phyloP scores from a whole-genome alignment of 1,284 basidiomycete genomes.

The Leccinum subfulvum region DNA sequence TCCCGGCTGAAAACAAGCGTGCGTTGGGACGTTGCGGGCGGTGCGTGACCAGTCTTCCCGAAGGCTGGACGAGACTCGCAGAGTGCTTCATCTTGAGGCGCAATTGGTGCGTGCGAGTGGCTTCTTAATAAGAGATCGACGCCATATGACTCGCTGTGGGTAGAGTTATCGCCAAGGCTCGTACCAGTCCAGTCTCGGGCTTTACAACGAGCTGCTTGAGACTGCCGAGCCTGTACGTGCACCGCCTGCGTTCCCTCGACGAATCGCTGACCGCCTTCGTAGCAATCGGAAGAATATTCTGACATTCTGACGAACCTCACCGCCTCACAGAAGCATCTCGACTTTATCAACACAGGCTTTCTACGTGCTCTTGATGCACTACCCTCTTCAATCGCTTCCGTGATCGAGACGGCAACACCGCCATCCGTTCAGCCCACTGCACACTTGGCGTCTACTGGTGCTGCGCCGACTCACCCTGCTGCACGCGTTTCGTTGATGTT shows the following conservation, averaged over 20 bases:
- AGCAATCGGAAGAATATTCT: conserved; percentile 82
- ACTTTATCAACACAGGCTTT: conserved; percentile 74
- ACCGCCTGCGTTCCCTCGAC: conserved; percentile 6
- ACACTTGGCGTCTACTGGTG: too few relatives aligned
- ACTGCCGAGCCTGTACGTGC: conserved; percentile 65
- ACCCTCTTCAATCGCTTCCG: too few relatives aligned
- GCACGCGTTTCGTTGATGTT: too few relatives aligned
- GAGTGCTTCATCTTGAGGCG: conserved; percentile 77
- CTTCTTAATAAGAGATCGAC: conserved; percentile 23
- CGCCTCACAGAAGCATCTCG: conserved; percentile 75
- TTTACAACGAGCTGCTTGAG: conserved; percentile 79
- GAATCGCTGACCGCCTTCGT: conserved; percentile 13
- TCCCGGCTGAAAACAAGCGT: not conserved
- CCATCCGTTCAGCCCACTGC: too few relatives aligned
- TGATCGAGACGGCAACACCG: too few relatives aligned
- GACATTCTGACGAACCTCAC: conserved; percentile 83
- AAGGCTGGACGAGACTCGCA: conserved; percentile 26
- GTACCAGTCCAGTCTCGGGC: conserved; percentile 68
- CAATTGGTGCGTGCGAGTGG: conserved; percentile 63
- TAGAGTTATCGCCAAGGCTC: conserved; percentile 77
- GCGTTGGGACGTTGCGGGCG: not conserved
- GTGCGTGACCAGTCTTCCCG: conserved; percentile 11
- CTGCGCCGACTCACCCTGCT: too few relatives aligned
- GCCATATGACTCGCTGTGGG: conserved; percentile 11
- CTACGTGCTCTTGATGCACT: too few relatives aligned